A percentile compares a stretch with the other conserved stretches of the same genome.
Evolutionary conservation across 495 filamentous ascomycete species (phyloP).

Genomic region (Aspergillus sparsus): DNA sequence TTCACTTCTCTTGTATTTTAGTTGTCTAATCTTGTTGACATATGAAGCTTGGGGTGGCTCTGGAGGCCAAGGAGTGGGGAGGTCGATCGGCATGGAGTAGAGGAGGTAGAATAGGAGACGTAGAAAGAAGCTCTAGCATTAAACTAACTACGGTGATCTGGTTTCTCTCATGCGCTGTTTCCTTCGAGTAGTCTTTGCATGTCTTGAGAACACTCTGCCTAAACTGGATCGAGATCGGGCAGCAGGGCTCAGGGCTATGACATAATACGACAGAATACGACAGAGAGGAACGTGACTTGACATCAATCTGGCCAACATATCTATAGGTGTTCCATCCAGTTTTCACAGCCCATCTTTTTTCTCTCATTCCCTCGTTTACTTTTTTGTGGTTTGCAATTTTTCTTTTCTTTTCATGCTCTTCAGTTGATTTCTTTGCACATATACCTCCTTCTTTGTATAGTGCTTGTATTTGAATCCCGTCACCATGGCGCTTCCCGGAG

Average conservation of each 20-base stretch:
- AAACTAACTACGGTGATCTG: conserved; percentile 4
- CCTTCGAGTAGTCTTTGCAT: too few relatives aligned
- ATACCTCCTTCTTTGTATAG: conserved; percentile 12
- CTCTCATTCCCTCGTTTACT: background rate
- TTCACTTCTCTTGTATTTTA: conserved; percentile 39
- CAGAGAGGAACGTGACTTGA: background rate
- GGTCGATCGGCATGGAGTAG: conserved; percentile 7
- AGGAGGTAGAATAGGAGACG: conserved; percentile 8
- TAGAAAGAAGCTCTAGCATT: background rate
- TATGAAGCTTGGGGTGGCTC: conserved; percentile 22
- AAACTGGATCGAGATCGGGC: background rate
- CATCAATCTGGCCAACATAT: background rate
- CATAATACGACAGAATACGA: conserved; percentile 7
- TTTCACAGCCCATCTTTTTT: background rate
- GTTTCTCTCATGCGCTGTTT: background rate
- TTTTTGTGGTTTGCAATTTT: conserved; percentile 1
- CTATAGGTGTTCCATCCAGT: background rate
- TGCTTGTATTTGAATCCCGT: conserved; percentile 16
- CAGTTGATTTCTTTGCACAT: conserved; percentile 8
- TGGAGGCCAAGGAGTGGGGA: conserved; percentile 17
- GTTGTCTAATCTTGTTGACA: conserved; percentile 24
- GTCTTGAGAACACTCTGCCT: too few relatives aligned
- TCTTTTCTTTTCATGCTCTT: conserved; percentile 14
- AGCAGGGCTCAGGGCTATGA: conserved; percentile 21
- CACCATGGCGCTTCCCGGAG: conserved; percentile 42